Base-by-base conservation (phyloP, 1,139 yeast genomes). In the Saccharomycopsis phalli region DNA sequence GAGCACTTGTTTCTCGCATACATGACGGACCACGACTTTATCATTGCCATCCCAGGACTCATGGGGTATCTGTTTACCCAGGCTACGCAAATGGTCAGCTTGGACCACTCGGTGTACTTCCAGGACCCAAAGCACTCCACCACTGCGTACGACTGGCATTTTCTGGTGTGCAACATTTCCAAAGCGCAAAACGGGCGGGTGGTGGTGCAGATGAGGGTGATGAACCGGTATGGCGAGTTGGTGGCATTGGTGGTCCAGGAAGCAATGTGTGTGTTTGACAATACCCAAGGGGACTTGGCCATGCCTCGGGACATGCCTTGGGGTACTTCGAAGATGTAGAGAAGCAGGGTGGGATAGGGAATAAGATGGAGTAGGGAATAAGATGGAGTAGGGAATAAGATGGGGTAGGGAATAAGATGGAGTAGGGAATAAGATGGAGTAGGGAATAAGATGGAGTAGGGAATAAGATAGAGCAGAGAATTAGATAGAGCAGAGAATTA, bases 71-170 rank as follows among this genome's bases (percentile, higher is more conserved):
- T n/a, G 11, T 16, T 8, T 20, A 27, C 11, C 4, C 5, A 28
- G 5, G 30, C 27, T n/a, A 14, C 2, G 7, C 29, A 28, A 11
- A 29, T 7, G 20, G 25, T 35, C n/a, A 34, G 42, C 25, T 29
- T 35, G 23, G 42, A 39, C 25, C 42, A 39, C 8, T 11, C 37
- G 3, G 27, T 38, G 3, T 17, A 38, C 25, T 38, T 38, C 22
- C 38, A 38, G 6, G 22, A 33, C 4, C 7, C 31, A 10, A n/a
- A 8, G 6, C 33, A 27, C 14, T 14, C 20, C 4, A 27, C 38
- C 14, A 5, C 22, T 4, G 13, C 26, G 5, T 28, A 27, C 23
- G 42, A 39, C 22, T 39, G 34, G 34, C 11, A 13, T 7, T 39
- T 39, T 25, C 23, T 17, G 28, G 18, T n/a, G 7, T 8, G 13